These are phyloP conservation scores for Pelargonium nanum DNA, from an alignment of 345 rosid species.

Conservation along the genomic window DNA sequence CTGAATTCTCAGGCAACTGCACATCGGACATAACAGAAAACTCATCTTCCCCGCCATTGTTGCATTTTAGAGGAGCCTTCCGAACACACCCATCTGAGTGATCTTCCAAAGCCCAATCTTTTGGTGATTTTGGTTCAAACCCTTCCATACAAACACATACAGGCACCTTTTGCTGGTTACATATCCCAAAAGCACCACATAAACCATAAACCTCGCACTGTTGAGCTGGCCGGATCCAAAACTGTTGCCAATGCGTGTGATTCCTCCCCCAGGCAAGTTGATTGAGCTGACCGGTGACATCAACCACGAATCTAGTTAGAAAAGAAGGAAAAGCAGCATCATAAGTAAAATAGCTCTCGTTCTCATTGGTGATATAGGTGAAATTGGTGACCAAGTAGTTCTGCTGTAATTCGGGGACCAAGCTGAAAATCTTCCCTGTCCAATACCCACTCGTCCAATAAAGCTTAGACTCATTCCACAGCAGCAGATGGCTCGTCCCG, in stretches of 20 bases:
- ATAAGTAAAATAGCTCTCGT: not conserved
- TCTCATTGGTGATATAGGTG: not conserved
- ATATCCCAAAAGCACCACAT: slow-evolving; percentile 21
- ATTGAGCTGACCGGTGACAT: slow-evolving; percentile 9
- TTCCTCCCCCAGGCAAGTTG: slow-evolving; percentile 8
- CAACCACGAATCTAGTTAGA: slow-evolving; percentile 4
- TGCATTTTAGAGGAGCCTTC: slow-evolving; percentile 6
- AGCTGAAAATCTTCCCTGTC: not conserved
- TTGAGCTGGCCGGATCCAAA: slow-evolving; percentile 15
- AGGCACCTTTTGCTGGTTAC: slow-evolving; percentile 2
- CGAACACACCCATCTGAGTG: slow-evolving; percentile 18
- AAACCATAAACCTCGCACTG: slow-evolving; percentile 10
- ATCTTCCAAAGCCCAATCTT: slow-evolving; percentile 13
- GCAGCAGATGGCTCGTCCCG: not conserved
- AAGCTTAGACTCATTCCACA: not conserved
- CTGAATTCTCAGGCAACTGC: not conserved
- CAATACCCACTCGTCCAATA: not conserved
- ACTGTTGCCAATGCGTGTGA: slow-evolving; percentile 8
- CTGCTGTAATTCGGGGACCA: not conserved
- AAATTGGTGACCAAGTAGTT: not conserved
- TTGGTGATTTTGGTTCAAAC: slow-evolving; percentile 13
- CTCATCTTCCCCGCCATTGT: slow-evolving; percentile 1
- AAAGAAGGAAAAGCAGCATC: not conserved
- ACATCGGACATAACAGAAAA: slow-evolving; percentile 1
- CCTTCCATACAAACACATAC: slow-evolving; percentile 20